Conservation (phyloP, 1,139 yeast genomes). For the Yamadazyma mexicana region DNA sequence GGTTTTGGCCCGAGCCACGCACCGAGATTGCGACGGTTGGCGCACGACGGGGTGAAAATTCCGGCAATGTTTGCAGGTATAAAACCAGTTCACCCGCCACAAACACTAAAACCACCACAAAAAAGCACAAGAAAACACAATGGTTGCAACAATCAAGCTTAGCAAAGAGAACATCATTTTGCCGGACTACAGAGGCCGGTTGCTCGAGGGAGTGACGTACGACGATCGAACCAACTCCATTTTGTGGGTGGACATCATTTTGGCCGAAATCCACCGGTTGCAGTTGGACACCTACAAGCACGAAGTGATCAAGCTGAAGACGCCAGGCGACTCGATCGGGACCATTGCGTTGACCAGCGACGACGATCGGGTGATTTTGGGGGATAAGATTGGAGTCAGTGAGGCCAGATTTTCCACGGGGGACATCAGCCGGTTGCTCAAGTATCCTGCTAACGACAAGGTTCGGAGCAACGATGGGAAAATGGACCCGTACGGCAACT, state of each 20-base stretch:
- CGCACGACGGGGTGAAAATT: not conserved
- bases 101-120: no score
- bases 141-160: not conserved
- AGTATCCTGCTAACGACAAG: conserved; percentile 41
- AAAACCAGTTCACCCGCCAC: not conserved
- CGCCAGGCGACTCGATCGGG: conserved; percentile 49
- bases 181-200: conserved; percentile 48
- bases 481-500: conserved; percentile 65
- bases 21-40: no score
- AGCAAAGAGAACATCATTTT: conserved; percentile 31
- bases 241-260: conserved; percentile 69
- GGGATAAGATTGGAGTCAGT: conserved; percentile 60
- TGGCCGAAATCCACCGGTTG: conserved; percentile 56
- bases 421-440: conserved; percentile 41
- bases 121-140: not conserved
- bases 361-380: conserved; percentile 45
- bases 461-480: conserved; percentile 75
- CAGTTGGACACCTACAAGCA: conserved; percentile 30
- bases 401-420: conserved; percentile 44
- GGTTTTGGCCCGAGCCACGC: no score
- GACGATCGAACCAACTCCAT: conserved; percentile 56
- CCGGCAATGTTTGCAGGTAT: not conserved
- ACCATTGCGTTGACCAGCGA: conserved; percentile 60
- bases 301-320: conserved; percentile 39
- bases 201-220: conserved; percentile 70